Evolutionary conservation across 805 yeast species (phyloP).

Genomic region (Starmerella bombi): DNA sequence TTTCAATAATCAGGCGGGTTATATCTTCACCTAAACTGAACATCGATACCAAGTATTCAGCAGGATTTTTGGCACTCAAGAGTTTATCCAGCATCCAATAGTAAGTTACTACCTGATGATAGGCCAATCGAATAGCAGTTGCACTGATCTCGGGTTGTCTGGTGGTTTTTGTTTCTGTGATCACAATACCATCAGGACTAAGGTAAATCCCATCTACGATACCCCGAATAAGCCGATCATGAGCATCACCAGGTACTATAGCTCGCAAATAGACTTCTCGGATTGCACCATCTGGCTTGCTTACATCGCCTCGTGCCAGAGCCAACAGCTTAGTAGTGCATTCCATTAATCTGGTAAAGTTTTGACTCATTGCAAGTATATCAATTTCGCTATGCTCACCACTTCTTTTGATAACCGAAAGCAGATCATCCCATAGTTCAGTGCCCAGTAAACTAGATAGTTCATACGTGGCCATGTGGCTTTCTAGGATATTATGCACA

Average conservation of each 20-base stretch:
- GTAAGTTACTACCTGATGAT: slow-evolving; percentile 26
- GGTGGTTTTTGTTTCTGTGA: slow-evolving; percentile 26
- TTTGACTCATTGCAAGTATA: too few relatives aligned
- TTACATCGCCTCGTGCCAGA: too few relatives aligned
- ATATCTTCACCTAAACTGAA: too few relatives aligned
- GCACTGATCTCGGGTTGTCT: not conserved
- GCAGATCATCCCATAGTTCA: too few relatives aligned
- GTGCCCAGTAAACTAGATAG: too few relatives aligned
- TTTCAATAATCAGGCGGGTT: too few relatives aligned
- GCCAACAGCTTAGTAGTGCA: too few relatives aligned
- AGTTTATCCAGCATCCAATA: slow-evolving; percentile 17
- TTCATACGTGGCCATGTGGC: too few relatives aligned
- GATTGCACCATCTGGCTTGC: not conserved
- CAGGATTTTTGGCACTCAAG: not conserved
- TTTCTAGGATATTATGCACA: slow-evolving; percentile 8
- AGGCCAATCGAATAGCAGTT: slow-evolving; percentile 23
- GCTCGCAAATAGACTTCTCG: not conserved
- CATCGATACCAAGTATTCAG: too few relatives aligned
- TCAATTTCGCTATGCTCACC: too few relatives aligned
- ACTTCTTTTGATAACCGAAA: too few relatives aligned
- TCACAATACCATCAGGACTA: slow-evolving; percentile 7
- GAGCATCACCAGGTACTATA: not conserved
- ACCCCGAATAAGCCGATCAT: slow-evolving; percentile 23
- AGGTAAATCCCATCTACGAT: slow-evolving; percentile 21
- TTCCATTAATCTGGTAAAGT: too few relatives aligned